phyloP scores from a whole-genome alignment of 345 rosid genomes.

The Syzygium aromaticum region DNA sequence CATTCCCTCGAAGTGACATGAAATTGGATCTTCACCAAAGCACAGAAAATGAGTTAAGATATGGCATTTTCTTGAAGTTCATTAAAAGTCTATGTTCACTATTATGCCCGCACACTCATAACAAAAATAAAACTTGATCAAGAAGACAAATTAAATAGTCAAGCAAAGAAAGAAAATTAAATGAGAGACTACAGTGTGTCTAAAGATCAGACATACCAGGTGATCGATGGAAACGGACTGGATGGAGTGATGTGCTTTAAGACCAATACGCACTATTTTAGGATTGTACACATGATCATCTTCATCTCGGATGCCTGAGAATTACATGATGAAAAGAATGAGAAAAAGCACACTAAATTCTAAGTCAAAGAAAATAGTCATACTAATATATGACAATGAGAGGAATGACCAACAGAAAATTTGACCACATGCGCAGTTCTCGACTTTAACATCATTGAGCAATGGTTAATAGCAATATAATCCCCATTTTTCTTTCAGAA shows the following conservation, averaged over 20 bases:
- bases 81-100: not conserved
- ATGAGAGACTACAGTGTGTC: not conserved
- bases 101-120: not conserved
- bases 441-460: not conserved
- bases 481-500: not conserved
- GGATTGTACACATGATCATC: conserved; percentile 62
- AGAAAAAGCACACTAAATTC: not conserved
- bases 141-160: not conserved
- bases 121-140: not conserved
- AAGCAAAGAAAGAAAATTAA: not conserved
- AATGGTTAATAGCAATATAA: not conserved
- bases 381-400: not conserved
- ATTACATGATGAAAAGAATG: conserved; percentile 4
- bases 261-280: conserved; percentile 90
- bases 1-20: not conserved
- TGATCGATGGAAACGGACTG: conserved; percentile 74
- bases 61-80: not conserved
- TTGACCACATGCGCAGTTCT: not conserved
- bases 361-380: not conserved
- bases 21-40: not conserved
- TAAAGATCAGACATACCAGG: conserved; percentile 53
- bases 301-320: conserved; percentile 77
- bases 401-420: not conserved
- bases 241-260: conserved; percentile 87
- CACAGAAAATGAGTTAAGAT: not conserved